Percentiles rank a stretch among this genome's conserved stretches.
phyloP scores from a whole-genome alignment of 2,329 filamentous ascomycete species.

The Cordyceps pruinosa region DNA sequence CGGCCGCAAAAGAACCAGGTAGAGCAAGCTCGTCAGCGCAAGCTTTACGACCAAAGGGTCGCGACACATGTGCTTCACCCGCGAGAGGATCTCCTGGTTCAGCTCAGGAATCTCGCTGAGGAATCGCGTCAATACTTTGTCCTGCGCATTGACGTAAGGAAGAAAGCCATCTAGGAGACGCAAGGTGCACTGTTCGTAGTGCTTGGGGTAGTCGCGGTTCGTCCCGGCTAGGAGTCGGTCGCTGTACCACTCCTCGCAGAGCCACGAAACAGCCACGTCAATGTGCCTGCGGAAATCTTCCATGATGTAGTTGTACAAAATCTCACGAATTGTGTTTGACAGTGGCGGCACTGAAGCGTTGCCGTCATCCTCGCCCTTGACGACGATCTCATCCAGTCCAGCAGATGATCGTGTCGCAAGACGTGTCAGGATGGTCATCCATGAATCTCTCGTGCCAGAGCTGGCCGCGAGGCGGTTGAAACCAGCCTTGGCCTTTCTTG shows the following conservation, averaged over 20 bases:
- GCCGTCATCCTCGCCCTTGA: conserved; percentile 50
- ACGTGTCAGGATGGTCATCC: conserved; percentile 81
- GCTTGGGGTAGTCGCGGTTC: conserved; percentile 43
- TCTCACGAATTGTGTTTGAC: conserved; percentile 67
- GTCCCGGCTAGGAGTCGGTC: conserved; percentile 50
- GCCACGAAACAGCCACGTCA: conserved; percentile 85
- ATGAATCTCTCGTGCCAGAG: conserved; percentile 78
- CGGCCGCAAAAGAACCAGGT: conserved; percentile 61
- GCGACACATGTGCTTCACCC: conserved; percentile 61
- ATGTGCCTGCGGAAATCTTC: conserved; percentile 89
- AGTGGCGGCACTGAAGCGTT: conserved; percentile 37
- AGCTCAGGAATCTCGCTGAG: conserved; percentile 85
- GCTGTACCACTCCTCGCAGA: conserved; percentile 98
- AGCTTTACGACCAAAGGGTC: conserved; percentile 59
- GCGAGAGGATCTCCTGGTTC: conserved; percentile 61
- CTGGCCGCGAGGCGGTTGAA: conserved; percentile 80
- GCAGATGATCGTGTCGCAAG: conserved; percentile 73
- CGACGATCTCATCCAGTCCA: conserved; percentile 54
- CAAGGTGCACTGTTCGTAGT: conserved; percentile 75
- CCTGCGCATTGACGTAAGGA: conserved; percentile 83
- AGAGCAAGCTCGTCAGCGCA: conserved; percentile 58
- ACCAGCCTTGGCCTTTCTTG: conserved; percentile 60
- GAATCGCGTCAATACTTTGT: conserved; percentile 85
- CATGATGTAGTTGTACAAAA: conserved; percentile 76
- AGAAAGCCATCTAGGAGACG: conserved; percentile 83